Evolutionary conservation across 257 asterid genomes (phyloP), one percentile per base, ranked within the genome.

Genomic region (Echium plantagineum): DNA sequence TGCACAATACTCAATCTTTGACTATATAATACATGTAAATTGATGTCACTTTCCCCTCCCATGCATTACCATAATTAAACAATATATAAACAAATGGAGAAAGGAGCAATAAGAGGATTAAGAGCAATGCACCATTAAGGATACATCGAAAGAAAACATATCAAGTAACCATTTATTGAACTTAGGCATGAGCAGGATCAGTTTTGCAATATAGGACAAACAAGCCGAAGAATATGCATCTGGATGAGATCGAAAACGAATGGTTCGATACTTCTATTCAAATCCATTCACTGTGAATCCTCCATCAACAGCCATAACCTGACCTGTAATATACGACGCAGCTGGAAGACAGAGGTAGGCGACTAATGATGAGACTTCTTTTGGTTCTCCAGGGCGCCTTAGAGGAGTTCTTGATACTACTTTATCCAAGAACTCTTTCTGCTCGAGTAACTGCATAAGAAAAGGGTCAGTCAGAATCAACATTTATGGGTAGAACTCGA

Each of bases 291-390:
- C 94, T 38, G 94, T 80, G 69, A 82, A 59, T 64, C 97, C 97
- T 63, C 97, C 97, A 66, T 89, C 97, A 51, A 89, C 97, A 13
- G 83, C 75, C 10, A 89, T 62, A 38, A 86, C 68, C 81, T 89
- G 94, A 17, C 97, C 95, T 12, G 91, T 86, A 22, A 89, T 77
- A 61, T 89, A 89, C 1, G 95, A 84, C 60, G 97, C 95, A 53
- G 86, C 83, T 17, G 95, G 97, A 35, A 89, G 94, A 71, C 97
- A 89, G 9, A 89, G 83, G 77, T 76, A 89, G 55, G 97, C 94
- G 15, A 84, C 97, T 63, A 86, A 62, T 9, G 94, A 83, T 8
- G 96, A 85, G 10, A 85, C 96, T 72, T 89, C 97, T 61, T 75
- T 60, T 1, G 95, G 74, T 74, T 89, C 94, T 65, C 95, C 95